Evolutionary conservation across 768 basidiomycete genomes (phyloP), one percentile per base, ranked within the genome.

Genomic region (Termitomyces sp.): DNA sequence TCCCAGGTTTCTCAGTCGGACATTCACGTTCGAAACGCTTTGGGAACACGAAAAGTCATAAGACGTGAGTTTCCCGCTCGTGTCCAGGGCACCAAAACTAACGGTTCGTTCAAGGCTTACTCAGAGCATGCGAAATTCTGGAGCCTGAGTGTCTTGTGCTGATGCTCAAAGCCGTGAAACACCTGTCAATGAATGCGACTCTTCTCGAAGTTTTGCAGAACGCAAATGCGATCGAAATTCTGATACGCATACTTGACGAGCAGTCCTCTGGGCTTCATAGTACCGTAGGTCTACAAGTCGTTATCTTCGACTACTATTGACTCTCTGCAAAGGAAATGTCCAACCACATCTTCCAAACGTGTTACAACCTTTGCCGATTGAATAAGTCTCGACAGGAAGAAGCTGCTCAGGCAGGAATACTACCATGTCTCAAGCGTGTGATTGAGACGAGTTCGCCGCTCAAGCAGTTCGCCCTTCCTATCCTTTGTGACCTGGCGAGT

Each of bases 1-100:
- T 93, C 90, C 51, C 94, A 98, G 65, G 93, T 93, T 3, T 90
- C 93, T n/a, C 96, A 98, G 65, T 90, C 88, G 15, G 96, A 99
- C 68, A 84, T 87, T 45, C 90, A 96, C 66, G 92, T 98, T 5
- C 82, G 93, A 40, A 93, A 92, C 68, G 94, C 94, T 5, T 76
- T 99, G 58, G 94, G 93, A 1, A 93, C 88, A 2, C 76, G 97
- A 59, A 91, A 90, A 66, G 89, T 97, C 54, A 78, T 97, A 41
- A 78, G 91, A 65, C 85, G 96, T 98, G 65, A 74, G 93, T 69
- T 19, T 30, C 40, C 34, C 8, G 38, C 46, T 7, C 53, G 28
- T 15, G 1, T 8, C 0, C 7, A 19, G 0, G 5, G n/a, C 22
- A 15, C 19, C 4, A 45, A 11, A 11, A 43, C 12, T 49, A 6